Evolutionary conservation across 2,329 filamentous ascomycete genomes (phyloP).

Genomic region (Coccinonectria pachysandricola): DNA sequence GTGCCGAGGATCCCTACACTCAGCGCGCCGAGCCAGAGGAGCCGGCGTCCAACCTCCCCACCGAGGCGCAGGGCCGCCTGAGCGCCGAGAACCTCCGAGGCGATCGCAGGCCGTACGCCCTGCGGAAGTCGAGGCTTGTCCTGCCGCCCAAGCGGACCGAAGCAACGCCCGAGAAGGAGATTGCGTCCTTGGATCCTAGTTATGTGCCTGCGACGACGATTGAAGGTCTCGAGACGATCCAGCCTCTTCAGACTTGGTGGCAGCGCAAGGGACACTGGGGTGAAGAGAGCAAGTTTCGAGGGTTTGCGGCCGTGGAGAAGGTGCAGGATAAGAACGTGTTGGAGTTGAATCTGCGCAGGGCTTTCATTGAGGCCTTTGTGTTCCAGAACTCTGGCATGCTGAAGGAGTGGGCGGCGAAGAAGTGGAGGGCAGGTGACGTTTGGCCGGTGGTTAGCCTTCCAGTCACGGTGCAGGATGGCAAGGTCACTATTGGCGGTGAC

Average conservation of each 20-base stretch:
- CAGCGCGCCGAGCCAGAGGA: slow-evolving; percentile 20
- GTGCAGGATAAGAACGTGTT: slow-evolving; percentile 34
- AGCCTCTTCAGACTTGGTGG: slow-evolving; percentile 42
- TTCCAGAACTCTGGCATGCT: slow-evolving; percentile 26
- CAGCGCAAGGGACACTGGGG: slow-evolving; percentile 42
- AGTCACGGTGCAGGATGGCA: slow-evolving; percentile 31
- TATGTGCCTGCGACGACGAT: slow-evolving; percentile 39
- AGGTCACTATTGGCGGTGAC: slow-evolving; percentile 29
- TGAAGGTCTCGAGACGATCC: slow-evolving; percentile 37
- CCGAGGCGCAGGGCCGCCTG: slow-evolving; percentile 18
- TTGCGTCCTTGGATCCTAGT: slow-evolving; percentile 19
- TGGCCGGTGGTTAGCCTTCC: slow-evolving; percentile 25
- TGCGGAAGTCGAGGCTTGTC: slow-evolving; percentile 21
- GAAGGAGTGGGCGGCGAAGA: slow-evolving; percentile 21
- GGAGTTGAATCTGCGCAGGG: slow-evolving; percentile 38
- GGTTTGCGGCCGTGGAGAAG: slow-evolving; percentile 32
- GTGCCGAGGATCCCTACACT: slow-evolving; percentile 29
- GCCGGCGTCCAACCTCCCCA: slow-evolving; percentile 20
- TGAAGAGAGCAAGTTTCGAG: slow-evolving; percentile 31
- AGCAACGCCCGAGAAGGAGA: slow-evolving; percentile 23
- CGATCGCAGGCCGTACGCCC: slow-evolving; percentile 16
- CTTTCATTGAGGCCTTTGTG: slow-evolving; percentile 41
- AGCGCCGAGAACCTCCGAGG: too few relatives aligned
- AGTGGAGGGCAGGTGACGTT: slow-evolving; percentile 24
- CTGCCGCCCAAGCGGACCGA: slow-evolving; percentile 25